Evolutionary conservation across 2,329 filamentous ascomycete species (phyloP), one percentile per base, ranked within the genome.

Genomic region (Pestalotiopsis sp.): DNA sequence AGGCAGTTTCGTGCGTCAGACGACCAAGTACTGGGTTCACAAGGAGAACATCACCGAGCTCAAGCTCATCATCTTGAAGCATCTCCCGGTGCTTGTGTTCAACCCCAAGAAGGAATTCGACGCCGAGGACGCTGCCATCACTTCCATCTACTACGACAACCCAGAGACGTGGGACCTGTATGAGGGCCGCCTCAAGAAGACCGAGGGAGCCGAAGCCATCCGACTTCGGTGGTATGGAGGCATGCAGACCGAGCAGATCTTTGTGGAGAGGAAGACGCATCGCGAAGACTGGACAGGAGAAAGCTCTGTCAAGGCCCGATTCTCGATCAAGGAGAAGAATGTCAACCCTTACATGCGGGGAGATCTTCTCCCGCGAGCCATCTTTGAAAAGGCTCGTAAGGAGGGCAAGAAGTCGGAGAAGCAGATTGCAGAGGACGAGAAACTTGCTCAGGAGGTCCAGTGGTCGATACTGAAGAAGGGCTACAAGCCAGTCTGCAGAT

Each of bases 11-110:
- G 90, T 99, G 71, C 93, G 96, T 69, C 94, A 98, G 78, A 99
- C 96, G 0, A 99, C 96, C 39, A 99, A 99, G 82, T 99, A 99
- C 84, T 99, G 96, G 96, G 96, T 99, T 61, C 96, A 99, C 78
- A 94, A 93, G 2, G 96, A 98, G 81, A 99, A 99, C 78, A 96
- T 99, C 75, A 98, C 96, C 4, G 96, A 99, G 83, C 83, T 99
- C 71, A 99, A 99, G 85, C 91, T 99, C 80, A 95, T 99, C 78
- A 95, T 99, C 77, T 86, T 99, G 66, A 98, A 99, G 85, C 96
- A 99, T 84, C 86, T 99, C 71, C 96, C 96, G 0, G 96, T 99
- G 9, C 87, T 99, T 17, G 96, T 99, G 12, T 99, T 98, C 86
- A 99, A 98, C 78, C 88, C 95, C 14, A 97, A 91, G 84, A 99